These are phyloP conservation scores for Urochloa ruziziensis DNA, from an alignment of 176 grass and related monocot genomes.

Conservation along the genomic window DNA sequence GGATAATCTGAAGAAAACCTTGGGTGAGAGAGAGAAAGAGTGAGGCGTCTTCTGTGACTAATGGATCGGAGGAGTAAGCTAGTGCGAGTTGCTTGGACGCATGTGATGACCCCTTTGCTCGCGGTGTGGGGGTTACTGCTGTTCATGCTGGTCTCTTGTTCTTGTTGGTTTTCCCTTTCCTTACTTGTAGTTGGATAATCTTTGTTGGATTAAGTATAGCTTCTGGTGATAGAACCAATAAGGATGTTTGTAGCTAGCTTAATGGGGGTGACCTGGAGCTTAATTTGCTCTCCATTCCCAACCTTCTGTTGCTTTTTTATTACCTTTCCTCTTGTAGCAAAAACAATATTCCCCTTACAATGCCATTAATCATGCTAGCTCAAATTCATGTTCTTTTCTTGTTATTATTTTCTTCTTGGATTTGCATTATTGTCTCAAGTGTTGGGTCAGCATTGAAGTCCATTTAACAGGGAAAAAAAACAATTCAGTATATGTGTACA, in stretches of 20 bases:
- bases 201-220: conserved; percentile 57
- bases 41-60: conserved; percentile 42
- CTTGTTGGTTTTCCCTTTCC: conserved; percentile 36
- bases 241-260: conserved; percentile 45
- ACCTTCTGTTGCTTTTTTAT: not conserved
- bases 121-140: conserved; percentile 28
- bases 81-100: conserved; percentile 43
- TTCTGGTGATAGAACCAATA: conserved; percentile 43
- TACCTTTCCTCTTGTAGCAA: conserved; percentile 16
- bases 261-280: conserved; percentile 11
- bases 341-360: conserved; percentile 34
- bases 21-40: not conserved
- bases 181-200: conserved; percentile 44
- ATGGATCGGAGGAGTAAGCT: conserved; percentile 45
- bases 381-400: not conserved
- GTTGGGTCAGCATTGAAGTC: not conserved
- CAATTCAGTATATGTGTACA: too few relatives aligned
- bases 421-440: not conserved
- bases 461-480: not conserved
- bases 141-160: conserved; percentile 24
- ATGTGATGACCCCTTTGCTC: conserved; percentile 39
- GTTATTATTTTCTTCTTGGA: not conserved
- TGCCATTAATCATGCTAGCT: conserved; percentile 33
- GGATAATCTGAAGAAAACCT: conserved; percentile 19
- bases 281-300: conserved; percentile 9